phyloP scores from a whole-genome alignment of 1,284 basidiomycete species.

The Cutaneotrichosporon spelunceum region DNA sequence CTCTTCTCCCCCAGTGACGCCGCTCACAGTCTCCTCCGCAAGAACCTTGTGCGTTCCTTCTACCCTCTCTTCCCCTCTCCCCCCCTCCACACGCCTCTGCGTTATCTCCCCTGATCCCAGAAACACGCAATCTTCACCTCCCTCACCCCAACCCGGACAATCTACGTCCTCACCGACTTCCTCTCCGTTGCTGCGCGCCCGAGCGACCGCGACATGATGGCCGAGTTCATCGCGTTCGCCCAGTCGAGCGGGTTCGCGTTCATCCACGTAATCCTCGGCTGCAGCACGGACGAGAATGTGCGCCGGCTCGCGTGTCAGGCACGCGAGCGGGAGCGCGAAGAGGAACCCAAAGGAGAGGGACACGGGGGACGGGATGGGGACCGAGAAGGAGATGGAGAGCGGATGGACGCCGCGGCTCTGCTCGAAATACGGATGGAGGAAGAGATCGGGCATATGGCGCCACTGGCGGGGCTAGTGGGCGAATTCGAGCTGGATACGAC shows the following conservation, averaged over 20 bases:
- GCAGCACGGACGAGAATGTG: conserved; percentile 26
- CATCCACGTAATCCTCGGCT: conserved; percentile 33
- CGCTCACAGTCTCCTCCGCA: conserved; percentile 17
- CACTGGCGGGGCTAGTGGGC: conserved; percentile 26
- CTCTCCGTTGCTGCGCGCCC: conserved; percentile 20
- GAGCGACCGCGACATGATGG: conserved; percentile 20
- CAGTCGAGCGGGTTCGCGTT: conserved; percentile 18
- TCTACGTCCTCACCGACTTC: conserved; percentile 23
- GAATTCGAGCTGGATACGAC: conserved; percentile 40
- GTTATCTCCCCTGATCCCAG: conserved; percentile 8
- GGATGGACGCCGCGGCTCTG: conserved; percentile 20
- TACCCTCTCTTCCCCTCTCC: neutral
- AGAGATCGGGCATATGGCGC: conserved; percentile 30
- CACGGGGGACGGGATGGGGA: neutral
- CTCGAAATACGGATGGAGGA: conserved; percentile 38
- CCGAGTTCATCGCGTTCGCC: conserved; percentile 20
- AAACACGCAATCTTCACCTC: conserved; percentile 24
- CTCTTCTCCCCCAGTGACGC: conserved; percentile 14
- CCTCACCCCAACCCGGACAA: conserved; percentile 13
- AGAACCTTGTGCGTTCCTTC: conserved; percentile 18
- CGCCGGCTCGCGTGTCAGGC: neutral
- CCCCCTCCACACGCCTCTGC: too few species aligned
- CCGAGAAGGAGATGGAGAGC: too few species aligned
- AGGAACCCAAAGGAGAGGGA: too few species aligned
- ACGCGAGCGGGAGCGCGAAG: neutral